Base-by-base conservation (phyloP, 2,329 filamentous ascomycete species). In the Ploettnerulaceae sp. region DNA sequence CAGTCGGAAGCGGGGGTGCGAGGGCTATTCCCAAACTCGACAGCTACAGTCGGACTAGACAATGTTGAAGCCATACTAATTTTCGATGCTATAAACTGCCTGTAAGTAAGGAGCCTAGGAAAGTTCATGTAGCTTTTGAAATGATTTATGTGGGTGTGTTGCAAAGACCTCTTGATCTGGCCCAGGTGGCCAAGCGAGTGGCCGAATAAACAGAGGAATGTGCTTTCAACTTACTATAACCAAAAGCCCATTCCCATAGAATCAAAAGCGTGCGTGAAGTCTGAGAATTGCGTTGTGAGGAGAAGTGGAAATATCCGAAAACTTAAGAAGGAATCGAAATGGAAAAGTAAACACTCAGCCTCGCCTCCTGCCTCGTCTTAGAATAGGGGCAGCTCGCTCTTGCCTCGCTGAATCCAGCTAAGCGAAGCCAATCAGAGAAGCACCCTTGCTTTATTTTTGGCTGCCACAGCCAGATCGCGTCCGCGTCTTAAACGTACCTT, bases 21-120 rank as follows among this genome's bases (percentile, higher is more conserved):
- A 43, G 52, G 49, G 26, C 9, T 32, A n/a, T 28, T 18, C 7
- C 47, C 47, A 29, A 52, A 48, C 8, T 49, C 53, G 35, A 48
- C 33, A 5, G 24, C 20, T 36, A 45, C 17, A 15, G 33, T 37
- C 5, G 44, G 41, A 29, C 47, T 56, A 55, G 52, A 34, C 37
- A 41, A 54, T 56, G 45, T 28, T 54, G 51, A 18, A 53, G 43
- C 44, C 51, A 53, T 53, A 50, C 14, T 50, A 36, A 35, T 45
- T 37, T 12, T 45, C 38, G 14, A 24, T 45, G 35, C 43, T 31
- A 24, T 15, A 12, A 36, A 7, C 5, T 3, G 14, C 14, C 9
- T 29, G 7, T 29, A 9, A 29, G 26, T 29, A 29, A 4, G n/a
- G n/a, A n/a, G n/a, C n/a, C n/a, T n/a, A 14, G 6, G 5, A 17